Evolutionary conservation across 2,329 filamentous ascomycete species (phyloP).

Genomic region (Aspergillus quadrilineatus): DNA sequence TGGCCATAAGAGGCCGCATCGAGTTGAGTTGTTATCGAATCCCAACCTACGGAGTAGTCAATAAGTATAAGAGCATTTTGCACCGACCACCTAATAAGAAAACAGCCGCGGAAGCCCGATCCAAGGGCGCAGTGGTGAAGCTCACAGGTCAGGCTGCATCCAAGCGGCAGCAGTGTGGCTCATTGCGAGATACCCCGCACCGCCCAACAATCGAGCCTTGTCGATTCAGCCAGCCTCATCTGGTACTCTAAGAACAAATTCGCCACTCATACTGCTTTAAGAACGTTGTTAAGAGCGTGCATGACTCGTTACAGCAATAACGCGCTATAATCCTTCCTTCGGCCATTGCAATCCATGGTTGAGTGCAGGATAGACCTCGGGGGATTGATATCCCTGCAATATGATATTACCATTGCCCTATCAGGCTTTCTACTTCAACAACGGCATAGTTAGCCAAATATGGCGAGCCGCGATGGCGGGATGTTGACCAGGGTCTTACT

Average conservation of each 20-base stretch:
- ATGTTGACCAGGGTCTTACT: constrained; percentile 22
- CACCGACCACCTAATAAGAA: neutral
- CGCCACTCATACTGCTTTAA: constrained; percentile 2
- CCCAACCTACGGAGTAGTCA: neutral
- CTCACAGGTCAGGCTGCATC: constrained; percentile 5
- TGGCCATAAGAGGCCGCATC: neutral
- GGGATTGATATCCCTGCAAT: constrained; percentile 11
- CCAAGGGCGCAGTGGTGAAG: neutral
- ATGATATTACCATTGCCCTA: constrained; percentile 11
- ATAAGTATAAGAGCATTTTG: neutral
- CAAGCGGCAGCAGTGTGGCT: constrained; percentile 13
- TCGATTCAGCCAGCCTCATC: constrained; percentile 18
- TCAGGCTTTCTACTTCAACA: constrained; percentile 12
- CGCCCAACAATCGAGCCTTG: constrained; percentile 11
- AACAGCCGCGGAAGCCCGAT: neutral
- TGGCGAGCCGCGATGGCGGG: constrained; percentile 13
- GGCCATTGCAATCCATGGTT: constrained; percentile 10
- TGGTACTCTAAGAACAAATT: neutral
- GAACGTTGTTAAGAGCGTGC: neutral
- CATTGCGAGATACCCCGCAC: constrained; percentile 17
- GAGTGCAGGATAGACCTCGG: constrained; percentile 10
- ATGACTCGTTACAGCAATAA: neutral
- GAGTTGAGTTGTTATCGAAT: neutral
- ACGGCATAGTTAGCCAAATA: constrained; percentile 12
- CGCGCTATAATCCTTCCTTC: neutral